Evolutionary conservation across 2,329 filamentous ascomycete species (phyloP).

Genomic region (Cercospora berteroae): DNA sequence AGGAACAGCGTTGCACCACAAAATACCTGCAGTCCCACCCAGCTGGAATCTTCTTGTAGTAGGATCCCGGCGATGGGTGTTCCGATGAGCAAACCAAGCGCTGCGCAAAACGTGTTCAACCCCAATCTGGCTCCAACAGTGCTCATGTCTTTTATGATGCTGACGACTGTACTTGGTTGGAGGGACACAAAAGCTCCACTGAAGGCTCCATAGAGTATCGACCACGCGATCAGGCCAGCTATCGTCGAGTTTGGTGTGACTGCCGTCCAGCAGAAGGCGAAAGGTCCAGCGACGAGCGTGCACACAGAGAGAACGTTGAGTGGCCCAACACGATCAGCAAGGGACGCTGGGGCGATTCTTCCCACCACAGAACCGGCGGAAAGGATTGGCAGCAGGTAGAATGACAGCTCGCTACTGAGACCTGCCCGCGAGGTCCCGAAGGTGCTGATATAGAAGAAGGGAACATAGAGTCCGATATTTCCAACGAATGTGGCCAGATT

Average conservation of each 20-base stretch:
- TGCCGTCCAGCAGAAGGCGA: constrained; percentile 39
- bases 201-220: constrained; percentile 47
- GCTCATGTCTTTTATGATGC: constrained; percentile 20
- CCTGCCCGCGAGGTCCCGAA: constrained; percentile 43
- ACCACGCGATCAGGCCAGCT: constrained; percentile 41
- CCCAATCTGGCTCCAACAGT: constrained; percentile 29
- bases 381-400: constrained; percentile 65
- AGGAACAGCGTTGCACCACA: constrained; percentile 22
- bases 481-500: constrained; percentile 46
- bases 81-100: constrained; percentile 30
- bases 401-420: constrained; percentile 49
- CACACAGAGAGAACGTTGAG: constrained; percentile 47
- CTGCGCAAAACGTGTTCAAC: constrained; percentile 28
- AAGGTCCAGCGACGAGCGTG: constrained; percentile 29
- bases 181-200: constrained; percentile 44
- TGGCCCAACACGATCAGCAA: constrained; percentile 47
- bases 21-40: constrained; percentile 1
- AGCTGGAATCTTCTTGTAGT: constrained; percentile 7
- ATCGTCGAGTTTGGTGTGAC: constrained; percentile 27
- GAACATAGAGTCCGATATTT: constrained; percentile 40
- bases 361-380: constrained; percentile 57
- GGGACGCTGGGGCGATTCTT: constrained; percentile 46
- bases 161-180: constrained; percentile 40
- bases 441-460: constrained; percentile 57
- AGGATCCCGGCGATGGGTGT: constrained; percentile 30